Evolutionary conservation across 106 monocot genomes (phyloP).

Genomic region (Acanthochlamys bracteata): DNA sequence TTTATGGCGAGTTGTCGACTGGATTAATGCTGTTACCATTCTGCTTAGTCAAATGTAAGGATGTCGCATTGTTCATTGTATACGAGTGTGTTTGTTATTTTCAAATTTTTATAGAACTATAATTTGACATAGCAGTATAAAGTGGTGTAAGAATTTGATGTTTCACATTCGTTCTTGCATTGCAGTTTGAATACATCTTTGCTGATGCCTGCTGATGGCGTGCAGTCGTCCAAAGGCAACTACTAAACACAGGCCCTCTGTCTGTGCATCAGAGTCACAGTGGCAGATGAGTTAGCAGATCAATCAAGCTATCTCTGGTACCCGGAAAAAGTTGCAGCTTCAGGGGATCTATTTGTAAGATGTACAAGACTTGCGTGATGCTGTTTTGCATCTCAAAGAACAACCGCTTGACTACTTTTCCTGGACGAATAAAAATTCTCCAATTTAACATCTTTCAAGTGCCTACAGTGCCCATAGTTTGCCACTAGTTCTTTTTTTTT

Average conservation of each 20-base stretch:
- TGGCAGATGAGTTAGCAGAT: neutral
- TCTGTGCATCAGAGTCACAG: too few relatives aligned
- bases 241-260: neutral
- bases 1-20: too few relatives aligned
- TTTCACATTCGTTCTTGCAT: neutral
- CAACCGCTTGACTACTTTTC: neutral
- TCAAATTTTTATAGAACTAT: too few relatives aligned
- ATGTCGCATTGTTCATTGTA: too few relatives aligned
- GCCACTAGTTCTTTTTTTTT: too few relatives aligned
- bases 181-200: neutral
- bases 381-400: constrained; percentile 4
- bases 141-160: neutral
- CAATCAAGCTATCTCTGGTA: neutral
- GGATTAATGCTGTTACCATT: too few relatives aligned
- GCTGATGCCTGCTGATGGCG: neutral
- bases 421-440: neutral
- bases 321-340: constrained; percentile 3
- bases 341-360: constrained; percentile 10
- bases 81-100: too few relatives aligned
- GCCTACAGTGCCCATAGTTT: too few relatives aligned
- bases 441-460: neutral
- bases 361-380: constrained; percentile 1
- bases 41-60: too few relatives aligned
- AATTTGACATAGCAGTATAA: too few relatives aligned
- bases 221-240: neutral